Base-by-base conservation (phyloP, 495 filamentous ascomycete genomes). In the Penicillium verhagenii region DNA sequence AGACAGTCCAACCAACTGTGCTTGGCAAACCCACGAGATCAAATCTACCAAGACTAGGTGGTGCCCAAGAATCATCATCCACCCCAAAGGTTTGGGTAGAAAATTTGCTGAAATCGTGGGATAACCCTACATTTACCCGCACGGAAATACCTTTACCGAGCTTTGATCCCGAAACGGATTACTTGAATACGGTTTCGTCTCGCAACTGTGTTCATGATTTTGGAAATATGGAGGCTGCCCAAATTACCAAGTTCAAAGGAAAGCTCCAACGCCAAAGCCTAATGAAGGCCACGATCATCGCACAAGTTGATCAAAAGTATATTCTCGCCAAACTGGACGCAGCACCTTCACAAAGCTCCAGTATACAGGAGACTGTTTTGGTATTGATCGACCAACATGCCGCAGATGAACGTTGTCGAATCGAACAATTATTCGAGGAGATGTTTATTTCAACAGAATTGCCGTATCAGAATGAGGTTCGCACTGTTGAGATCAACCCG, bases 331-430 rank as follows among this genome's bases (percentile, higher is more conserved):
- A 82, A 56, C 72, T 89, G 35, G 39, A 35, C 7, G 31, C 44
- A 23, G 63, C 44, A 11, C 7, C 26, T 35, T 43, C 26, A 4
- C 28, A 33, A 4, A 24, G 21, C 21, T 47, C 45, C 10, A 6
- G 31, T 37, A 29, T 56, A 20, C 19, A 45, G 10, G 49, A 60
- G 18, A 40, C 26, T 40, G 49, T 82, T 10, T 73, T 98, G 1
- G 80, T 95, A 0, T 76, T 97, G 9, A 81, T 98, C 40, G 94
- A 98, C 66, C 94, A 98, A 61, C 94, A 98, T 66, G 94, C 94
- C 9, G 94, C 93, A 1, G 91, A 95, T 69, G 94, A 98, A 69
- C 80, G 94, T 18, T 87, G 88, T 61, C 82, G 87, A 6, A 81
- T 97, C 7, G 94, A 98, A 68, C 64, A 64, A 0, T 76, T 98